Evolutionary conservation across 2,329 filamentous ascomycete species (phyloP).

Genomic region (Colletotrichum trifolii): DNA sequence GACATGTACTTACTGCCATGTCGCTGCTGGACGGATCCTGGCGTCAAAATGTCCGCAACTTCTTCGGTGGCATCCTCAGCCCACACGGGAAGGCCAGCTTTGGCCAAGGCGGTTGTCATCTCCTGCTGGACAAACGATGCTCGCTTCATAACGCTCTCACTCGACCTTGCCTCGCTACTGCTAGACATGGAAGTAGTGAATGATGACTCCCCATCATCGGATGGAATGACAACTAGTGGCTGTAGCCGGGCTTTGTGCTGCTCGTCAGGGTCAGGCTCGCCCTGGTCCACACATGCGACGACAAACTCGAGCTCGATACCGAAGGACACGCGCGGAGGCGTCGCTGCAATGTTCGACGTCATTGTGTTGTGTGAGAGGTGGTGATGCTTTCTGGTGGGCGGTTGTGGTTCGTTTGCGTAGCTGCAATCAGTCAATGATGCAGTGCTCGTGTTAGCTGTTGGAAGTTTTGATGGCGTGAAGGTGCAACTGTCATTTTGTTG

Average conservation of each 20-base stretch:
- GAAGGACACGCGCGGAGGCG: constrained; percentile 39
- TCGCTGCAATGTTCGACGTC: constrained; percentile 6
- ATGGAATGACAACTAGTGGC: constrained; percentile 40
- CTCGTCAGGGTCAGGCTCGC: constrained; percentile 40
- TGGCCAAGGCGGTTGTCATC: constrained; percentile 12
- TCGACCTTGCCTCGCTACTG: background rate
- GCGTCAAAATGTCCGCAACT: background rate
- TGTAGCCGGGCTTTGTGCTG: constrained; percentile 38
- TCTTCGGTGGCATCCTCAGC: background rate
- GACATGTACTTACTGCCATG: constrained; percentile 12
- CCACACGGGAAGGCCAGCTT: constrained; percentile 25
- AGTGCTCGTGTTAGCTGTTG: background rate
- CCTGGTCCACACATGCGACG: constrained; percentile 34
- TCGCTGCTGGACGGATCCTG: constrained; percentile 21
- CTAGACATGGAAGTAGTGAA: background rate
- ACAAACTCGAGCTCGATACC: constrained; percentile 44
- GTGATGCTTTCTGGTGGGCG: background rate
- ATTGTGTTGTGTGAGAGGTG: background rate
- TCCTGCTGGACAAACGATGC: background rate
- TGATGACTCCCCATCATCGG: background rate
- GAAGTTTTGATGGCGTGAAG: background rate
- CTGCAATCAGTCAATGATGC: constrained; percentile 24
- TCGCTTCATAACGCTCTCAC: too few relatives aligned
- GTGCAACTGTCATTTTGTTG: background rate
- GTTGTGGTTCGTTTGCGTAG: background rate